A percentile compares a stretch with the other conserved stretches of the same genome.
Evolutionary conservation across 1,284 basidiomycete species (phyloP).

Genomic region (Ganoderma sp.): DNA sequence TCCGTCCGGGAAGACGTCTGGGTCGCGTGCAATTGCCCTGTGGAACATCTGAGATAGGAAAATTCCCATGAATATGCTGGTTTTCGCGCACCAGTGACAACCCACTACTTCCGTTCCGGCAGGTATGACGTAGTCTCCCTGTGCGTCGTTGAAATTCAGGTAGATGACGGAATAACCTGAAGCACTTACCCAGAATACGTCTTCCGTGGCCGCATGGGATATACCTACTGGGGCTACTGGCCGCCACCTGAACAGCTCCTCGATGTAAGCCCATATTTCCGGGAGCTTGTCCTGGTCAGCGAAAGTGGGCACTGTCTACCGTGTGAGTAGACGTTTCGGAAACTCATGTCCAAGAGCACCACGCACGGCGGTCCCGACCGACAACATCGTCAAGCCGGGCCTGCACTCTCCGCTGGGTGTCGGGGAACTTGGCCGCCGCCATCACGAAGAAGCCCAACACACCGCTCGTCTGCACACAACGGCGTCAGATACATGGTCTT

Average conservation of each 20-base stretch:
- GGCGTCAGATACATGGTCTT: constrained; percentile 4
- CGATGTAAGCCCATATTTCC: constrained; percentile 64
- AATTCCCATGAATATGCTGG: too few relatives aligned
- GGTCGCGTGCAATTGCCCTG: constrained; percentile 61
- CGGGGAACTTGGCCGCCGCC: constrained; percentile 67
- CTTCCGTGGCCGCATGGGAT: constrained; percentile 61
- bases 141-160: not conserved
- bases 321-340: too few relatives aligned
- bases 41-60: not conserved
- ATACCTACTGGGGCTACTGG: constrained; percentile 62
- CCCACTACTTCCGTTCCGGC: constrained; percentile 63
- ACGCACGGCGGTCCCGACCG: constrained; percentile 56
- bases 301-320: constrained; percentile 52
- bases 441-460: constrained; percentile 63
- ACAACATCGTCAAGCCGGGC: constrained; percentile 65
- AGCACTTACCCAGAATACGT: constrained; percentile 59
- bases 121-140: constrained; percentile 64
- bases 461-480: constrained; percentile 49
- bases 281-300: constrained; percentile 57
- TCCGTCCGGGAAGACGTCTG: constrained; percentile 60
- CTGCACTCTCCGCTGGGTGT: constrained; percentile 60
- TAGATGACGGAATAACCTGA: not conserved
- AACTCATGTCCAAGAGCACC: not conserved
- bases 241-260: constrained; percentile 68
- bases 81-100: constrained; percentile 56